Evolutionary conservation across 2,329 filamentous ascomycete genomes (phyloP), one percentile per base, ranked within the genome.

Genomic region (Pseudogymnoascus sp.): DNA sequence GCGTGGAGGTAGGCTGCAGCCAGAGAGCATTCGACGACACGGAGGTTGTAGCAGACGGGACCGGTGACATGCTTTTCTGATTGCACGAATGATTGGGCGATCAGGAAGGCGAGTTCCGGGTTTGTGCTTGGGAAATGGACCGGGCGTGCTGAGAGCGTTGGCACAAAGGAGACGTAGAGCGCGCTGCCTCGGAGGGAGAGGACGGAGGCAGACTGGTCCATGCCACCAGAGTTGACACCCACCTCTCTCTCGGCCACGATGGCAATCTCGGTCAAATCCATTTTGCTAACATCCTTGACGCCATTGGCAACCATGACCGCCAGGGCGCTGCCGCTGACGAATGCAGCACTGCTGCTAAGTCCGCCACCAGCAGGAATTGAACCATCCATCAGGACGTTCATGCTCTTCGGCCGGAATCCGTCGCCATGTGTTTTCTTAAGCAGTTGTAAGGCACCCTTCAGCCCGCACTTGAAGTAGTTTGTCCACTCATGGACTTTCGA

Each of bases 161-260:
- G 94, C 66, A 86, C 86, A 78, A 99, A 99, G 8, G 88, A 90
- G 64, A 97, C 93, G 72, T 95, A 92, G 45, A 97, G 84, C 8
- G 94, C 92, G 39, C 89, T 90, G 60, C 91, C 92, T 67, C 87
- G 86, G 70, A 91, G 83, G 0, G 92, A 93, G 76, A 99, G 94
- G 66, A 99, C 93, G 0, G 93, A 97, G 35, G 94, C 94, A 12
- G 92, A 88, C 78, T 99, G 94, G 72, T 99, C 94, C 94, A 99
- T 97, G 62, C 92, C 94, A 75, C 94, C 94, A 4, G 92, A 95
- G 77, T 97, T 97, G 69, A 99, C 94, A 60, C 94, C 94, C 3
- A 97, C 94, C 14, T 90, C 88, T 62, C 94, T 86, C 78, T 99
- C 94, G 52, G 92, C 96, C 38, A 97, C 91, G 68, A 99, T 93